phyloP scores from a whole-genome alignment of 179 eudicot genomes.

The Heliamphora pulchella region DNA sequence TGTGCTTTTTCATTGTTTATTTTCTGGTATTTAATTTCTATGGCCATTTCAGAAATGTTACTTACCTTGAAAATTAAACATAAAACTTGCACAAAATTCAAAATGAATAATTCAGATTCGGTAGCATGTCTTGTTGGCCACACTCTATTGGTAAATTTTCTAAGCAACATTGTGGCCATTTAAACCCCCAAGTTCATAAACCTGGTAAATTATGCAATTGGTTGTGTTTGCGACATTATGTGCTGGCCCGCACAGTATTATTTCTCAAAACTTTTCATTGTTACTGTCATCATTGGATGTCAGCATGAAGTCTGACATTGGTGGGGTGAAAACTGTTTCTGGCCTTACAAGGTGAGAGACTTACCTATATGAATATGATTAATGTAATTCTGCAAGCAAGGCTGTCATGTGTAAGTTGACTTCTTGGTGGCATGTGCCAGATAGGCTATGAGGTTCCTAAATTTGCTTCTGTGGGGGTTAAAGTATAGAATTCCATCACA shows the following conservation, averaged over 20 bases:
- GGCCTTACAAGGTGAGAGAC: background rate
- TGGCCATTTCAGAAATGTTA: background rate
- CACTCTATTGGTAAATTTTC: background rate
- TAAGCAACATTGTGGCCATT: background rate
- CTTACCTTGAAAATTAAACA: background rate
- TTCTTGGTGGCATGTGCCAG: slow-evolving; percentile 7
- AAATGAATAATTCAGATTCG: no score
- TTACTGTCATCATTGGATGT: background rate
- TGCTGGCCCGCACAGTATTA: background rate
- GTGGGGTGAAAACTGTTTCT: background rate
- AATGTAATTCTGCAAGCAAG: slow-evolving; percentile 23
- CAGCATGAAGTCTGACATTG: background rate
- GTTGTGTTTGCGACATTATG: background rate
- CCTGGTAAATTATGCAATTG: background rate
- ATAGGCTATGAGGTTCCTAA: background rate
- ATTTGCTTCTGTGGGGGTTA: slow-evolving; percentile 21
- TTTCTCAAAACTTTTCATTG: background rate
- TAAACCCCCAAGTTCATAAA: background rate
- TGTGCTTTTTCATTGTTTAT: background rate
- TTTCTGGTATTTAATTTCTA: background rate
- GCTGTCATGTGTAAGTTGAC: slow-evolving; percentile 3
- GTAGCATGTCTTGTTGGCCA: no score
- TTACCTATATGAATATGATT: slow-evolving; percentile 16
- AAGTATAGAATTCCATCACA: slow-evolving; percentile 8
- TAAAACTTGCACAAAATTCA: no score